Conservation (phyloP, 305 asterid species). For the Fraxinus ornus region DNA sequence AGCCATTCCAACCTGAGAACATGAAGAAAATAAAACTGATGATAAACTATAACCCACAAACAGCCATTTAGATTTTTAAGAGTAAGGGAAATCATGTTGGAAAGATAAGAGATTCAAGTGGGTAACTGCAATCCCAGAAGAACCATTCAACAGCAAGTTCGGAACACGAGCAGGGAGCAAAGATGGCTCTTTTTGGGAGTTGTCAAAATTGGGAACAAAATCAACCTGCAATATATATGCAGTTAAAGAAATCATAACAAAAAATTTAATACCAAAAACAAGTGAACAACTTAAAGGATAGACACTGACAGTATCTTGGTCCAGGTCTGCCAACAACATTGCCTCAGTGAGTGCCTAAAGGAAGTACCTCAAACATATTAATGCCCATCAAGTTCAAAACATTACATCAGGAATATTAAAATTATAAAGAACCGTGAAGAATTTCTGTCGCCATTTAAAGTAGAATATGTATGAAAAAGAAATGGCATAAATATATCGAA, state of each 20-base stretch:
- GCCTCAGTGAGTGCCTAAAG: slow-evolving; percentile 92
- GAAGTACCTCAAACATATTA: slow-evolving; percentile 20
- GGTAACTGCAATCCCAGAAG: slow-evolving; percentile 97
- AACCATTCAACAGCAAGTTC: slow-evolving; percentile 78
- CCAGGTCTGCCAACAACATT: slow-evolving; percentile 88
- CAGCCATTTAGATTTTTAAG: neutral
- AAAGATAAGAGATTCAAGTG: slow-evolving; percentile 24
- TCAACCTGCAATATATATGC: slow-evolving; percentile 66
- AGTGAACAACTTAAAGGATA: slow-evolving; percentile 17
- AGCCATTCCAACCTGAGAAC: slow-evolving; percentile 95
- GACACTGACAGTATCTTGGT: slow-evolving; percentile 74
- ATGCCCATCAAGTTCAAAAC: slow-evolving; percentile 17
- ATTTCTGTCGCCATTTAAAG: neutral
- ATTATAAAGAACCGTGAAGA: neutral
- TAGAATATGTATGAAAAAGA: neutral
- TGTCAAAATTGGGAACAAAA: slow-evolving; percentile 93
- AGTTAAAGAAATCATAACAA: slow-evolving; percentile 21
- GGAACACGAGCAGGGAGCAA: slow-evolving; percentile 97
- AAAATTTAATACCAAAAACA: slow-evolving; percentile 7
- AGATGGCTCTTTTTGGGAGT: slow-evolving; percentile 93
- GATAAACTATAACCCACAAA: slow-evolving; percentile 7
- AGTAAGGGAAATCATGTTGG: slow-evolving; percentile 9
- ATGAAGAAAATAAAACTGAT: slow-evolving; percentile 17
- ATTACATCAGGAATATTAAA: neutral
- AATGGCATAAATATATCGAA: neutral